Base-by-base conservation (phyloP, 1,139 yeast species). In the Yamadazyma trypodendri region DNA sequence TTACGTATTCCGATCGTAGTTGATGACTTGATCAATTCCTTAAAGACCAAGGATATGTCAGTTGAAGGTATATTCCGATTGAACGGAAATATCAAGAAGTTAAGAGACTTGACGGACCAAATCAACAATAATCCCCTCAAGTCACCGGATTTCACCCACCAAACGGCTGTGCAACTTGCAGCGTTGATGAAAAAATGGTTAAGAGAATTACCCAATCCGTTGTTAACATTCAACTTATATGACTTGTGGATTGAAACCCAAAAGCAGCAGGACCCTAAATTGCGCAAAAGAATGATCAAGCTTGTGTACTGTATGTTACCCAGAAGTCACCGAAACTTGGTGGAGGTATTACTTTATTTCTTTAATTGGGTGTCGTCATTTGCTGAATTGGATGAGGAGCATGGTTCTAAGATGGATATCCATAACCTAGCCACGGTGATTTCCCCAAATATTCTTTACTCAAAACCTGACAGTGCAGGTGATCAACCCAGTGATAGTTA, bases 351-450 rank as follows among this genome's bases (percentile, higher is more conserved):
- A 36, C 70, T 90, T 25, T 82, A 83, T 46, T 94, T 94, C 59
- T 77, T 94, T 58, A 83, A 83, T 59, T 92, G 98, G 97, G 95
- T 90, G 2, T 90, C 97, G 0, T 87, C 97, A 5, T 94, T 94
- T 63, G 86, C 97, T 1, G 92, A 87, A 50, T 78, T 85, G 44
- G 94, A 84, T 52, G 88, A 84, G 51, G 87, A 83, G 49, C 77
- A 78, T 18, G 98, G 98, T 0, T 89, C 97, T 6, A 92, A 90
- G 64, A 94, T 94, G 99, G 97, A 92, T 57, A 78, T 85, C 24
- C 96, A 90, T 56, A 94, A 94, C 58, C 71, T 94, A 44, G 96
- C 98, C 1, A 92, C 98, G 0, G 99, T 94, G 4, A 75, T 94
- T 37, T 86, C 97, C 0, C 99, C 99, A 1, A 94, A 92, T 52